Conservation (phyloP, 257 asterid species). For the Ocimum tenuiflorum region DNA sequence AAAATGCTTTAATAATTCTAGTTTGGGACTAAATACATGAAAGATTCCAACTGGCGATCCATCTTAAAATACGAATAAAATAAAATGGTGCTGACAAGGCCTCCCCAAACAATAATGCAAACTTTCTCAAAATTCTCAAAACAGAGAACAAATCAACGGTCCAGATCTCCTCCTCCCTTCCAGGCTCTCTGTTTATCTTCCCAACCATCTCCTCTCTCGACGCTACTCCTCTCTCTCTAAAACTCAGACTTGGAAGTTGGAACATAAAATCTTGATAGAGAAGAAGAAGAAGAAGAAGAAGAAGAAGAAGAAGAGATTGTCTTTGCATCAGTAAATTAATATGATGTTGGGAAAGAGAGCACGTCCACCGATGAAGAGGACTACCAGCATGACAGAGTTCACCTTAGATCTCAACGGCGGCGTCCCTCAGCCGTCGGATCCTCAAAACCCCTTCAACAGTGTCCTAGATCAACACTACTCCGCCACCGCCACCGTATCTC, state of each 20-base stretch:
- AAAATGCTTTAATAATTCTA: neutral
- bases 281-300: too few relatives aligned
- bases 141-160: constrained; percentile 40
- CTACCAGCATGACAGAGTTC: constrained; percentile 72
- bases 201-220: constrained; percentile 25
- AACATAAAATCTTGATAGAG: too few relatives aligned
- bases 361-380: constrained; percentile 67
- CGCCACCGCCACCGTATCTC: constrained; percentile 17
- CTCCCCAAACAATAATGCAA: constrained; percentile 35
- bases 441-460: constrained; percentile 24
- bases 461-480: constrained; percentile 22
- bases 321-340: too few relatives aligned
- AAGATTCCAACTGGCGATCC: constrained; percentile 27
- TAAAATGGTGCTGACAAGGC: constrained; percentile 33
- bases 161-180: constrained; percentile 43
- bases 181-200: constrained; percentile 53
- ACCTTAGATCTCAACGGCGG: constrained; percentile 35
- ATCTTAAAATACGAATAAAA: constrained; percentile 10
- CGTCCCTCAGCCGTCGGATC: constrained; percentile 28
- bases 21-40: neutral
- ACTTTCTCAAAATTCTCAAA: constrained; percentile 16
- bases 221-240: neutral
- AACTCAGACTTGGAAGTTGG: neutral
- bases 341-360: constrained; percentile 70
- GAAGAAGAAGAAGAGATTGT: too few relatives aligned